Evolutionary conservation across 345 rosid genomes (phyloP).

Genomic region (Microcos paniculata): DNA sequence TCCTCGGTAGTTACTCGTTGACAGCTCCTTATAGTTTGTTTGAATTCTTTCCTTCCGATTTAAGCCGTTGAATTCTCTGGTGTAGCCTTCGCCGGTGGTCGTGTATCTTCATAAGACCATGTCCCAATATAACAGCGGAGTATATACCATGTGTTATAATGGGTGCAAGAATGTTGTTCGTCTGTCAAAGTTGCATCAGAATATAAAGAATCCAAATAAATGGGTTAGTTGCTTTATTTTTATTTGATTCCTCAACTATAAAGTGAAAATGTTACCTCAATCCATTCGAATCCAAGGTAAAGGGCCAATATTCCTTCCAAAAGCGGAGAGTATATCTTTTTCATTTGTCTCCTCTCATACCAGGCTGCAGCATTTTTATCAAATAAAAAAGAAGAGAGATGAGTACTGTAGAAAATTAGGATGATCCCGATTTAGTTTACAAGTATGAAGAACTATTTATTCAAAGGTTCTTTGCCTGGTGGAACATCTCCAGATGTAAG

Average conservation of each 20-base stretch:
- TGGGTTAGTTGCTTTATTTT: neutral
- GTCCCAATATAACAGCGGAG: slow-evolving; percentile 78
- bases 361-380: slow-evolving; percentile 57
- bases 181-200: slow-evolving; percentile 40
- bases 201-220: neutral
- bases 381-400: neutral
- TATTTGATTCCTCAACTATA: neutral
- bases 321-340: slow-evolving; percentile 92
- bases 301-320: slow-evolving; percentile 89
- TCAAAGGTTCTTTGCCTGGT: neutral
- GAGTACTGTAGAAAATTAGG: neutral
- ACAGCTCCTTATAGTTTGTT: slow-evolving; percentile 13
- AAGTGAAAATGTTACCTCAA: slow-evolving; percentile 53
- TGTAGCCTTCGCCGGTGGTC: slow-evolving; percentile 73
- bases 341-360: slow-evolving; percentile 98
- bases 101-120: slow-evolving; percentile 91
- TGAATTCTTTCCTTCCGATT: slow-evolving; percentile 38
- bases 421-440: neutral
- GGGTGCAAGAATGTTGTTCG: slow-evolving; percentile 80
- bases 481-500: neutral
- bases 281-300: slow-evolving; percentile 95
- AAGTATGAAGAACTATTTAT: neutral
- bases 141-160: slow-evolving; percentile 92
- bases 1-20: neutral
- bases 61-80: slow-evolving; percentile 67